These are phyloP conservation scores for slime mould (Dictyostelium discoideum) DNA, from an alignment of 78 protist genomes.

Conservation along the genomic window DNA sequence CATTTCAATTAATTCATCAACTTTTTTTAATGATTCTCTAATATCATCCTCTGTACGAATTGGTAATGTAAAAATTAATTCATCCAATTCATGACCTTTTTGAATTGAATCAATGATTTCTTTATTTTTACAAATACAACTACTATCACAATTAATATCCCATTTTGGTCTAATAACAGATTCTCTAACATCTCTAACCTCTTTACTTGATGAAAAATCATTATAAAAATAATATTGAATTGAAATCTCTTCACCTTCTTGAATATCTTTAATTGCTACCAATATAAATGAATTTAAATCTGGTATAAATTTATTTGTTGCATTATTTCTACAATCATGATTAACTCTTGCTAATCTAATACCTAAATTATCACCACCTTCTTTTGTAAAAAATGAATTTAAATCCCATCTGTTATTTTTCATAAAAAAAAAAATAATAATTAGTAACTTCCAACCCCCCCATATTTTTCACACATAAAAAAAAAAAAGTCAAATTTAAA, in stretches of 20 bases:
- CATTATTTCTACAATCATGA: slow-evolving; percentile 54
- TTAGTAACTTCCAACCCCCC: not conserved
- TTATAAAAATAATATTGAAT: slow-evolving; percentile 58
- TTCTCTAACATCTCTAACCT: slow-evolving; percentile 19
- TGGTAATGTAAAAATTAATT: not conserved
- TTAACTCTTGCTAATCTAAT: slow-evolving; percentile 51
- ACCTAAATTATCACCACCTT: slow-evolving; percentile 44
- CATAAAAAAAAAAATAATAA: no score
- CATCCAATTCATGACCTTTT: slow-evolving; percentile 47
- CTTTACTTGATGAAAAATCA: slow-evolving; percentile 28
- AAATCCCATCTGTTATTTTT: slow-evolving; percentile 6
- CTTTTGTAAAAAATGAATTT: slow-evolving; percentile 30
- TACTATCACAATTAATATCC: not conserved
- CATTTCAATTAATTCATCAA: slow-evolving; percentile 2
- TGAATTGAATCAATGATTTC: not conserved
- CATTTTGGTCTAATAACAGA: slow-evolving; percentile 6
- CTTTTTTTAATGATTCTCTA: not conserved
- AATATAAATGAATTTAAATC: slow-evolving; percentile 28
- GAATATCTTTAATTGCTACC: slow-evolving; percentile 29
- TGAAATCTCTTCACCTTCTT: slow-evolving; percentile 21
- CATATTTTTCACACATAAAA: no score
- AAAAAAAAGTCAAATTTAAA: no score
- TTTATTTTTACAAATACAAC: slow-evolving; percentile 13
- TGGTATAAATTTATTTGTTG: slow-evolving; percentile 20
- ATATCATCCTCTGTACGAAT: slow-evolving; percentile 8